Percentiles rank a stretch among this genome's conserved stretches.
Conservation (phyloP, 2,329 filamentous ascomycete genomes). For the Alternaria angustiovoidea region DNA sequence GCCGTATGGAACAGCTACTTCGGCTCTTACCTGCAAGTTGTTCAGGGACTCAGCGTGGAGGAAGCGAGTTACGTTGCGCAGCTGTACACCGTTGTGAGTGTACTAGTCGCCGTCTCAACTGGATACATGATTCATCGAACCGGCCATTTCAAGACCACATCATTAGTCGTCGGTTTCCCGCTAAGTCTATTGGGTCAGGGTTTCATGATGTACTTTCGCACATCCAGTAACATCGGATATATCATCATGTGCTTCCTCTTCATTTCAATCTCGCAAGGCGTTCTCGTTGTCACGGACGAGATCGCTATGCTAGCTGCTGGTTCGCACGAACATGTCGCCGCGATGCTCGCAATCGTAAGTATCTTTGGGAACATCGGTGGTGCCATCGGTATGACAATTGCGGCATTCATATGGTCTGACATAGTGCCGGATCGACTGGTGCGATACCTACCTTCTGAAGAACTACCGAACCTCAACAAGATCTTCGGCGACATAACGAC, state of each 20-base stretch:
- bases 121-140: constrained; percentile 24
- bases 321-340: constrained; percentile 57
- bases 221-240: constrained; percentile 35
- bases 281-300: constrained; percentile 33
- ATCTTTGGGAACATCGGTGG: constrained; percentile 66
- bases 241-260: constrained; percentile 44
- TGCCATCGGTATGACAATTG: constrained; percentile 58
- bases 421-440: constrained; percentile 20
- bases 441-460: constrained; percentile 49
- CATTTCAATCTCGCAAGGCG: constrained; percentile 33
- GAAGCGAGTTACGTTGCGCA: constrained; percentile 46
- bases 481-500: constrained; percentile 62
- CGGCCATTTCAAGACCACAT: constrained; percentile 29
- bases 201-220: constrained; percentile 42
- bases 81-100: constrained; percentile 42
- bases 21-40: constrained; percentile 51
- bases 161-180: constrained; percentile 29
- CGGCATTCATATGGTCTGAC: constrained; percentile 68
- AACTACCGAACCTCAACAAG: constrained; percentile 45
- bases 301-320: constrained; percentile 43
- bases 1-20: constrained; percentile 50
- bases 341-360: constrained; percentile 55
- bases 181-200: constrained; percentile 30
- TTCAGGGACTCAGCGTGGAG: constrained; percentile 31
- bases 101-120: constrained; percentile 16